Evolutionary conservation across 371 early-diverging fungal genomes (phyloP), one percentile per base, ranked within the genome.

Genomic region (Actinomortierella ambigua): DNA sequence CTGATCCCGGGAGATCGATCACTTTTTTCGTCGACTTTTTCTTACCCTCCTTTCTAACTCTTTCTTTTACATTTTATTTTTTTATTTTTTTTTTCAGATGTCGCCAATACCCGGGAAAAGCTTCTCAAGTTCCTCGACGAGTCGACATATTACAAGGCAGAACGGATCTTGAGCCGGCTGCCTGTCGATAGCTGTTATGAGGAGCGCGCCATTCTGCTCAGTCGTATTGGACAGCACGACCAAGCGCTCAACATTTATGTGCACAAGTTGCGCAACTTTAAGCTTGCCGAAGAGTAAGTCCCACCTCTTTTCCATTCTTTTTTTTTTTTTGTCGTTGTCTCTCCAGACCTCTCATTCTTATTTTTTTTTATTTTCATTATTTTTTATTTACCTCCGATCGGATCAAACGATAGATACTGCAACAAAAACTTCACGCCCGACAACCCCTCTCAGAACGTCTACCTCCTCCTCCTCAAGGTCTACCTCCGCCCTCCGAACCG

Each of bases 171-270:
- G 40, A 82, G 87, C 18, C 82, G 86, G 17, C 80, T 95, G 23
- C 95, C 94, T 7, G 82, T 85, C 44, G 89, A 91, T 68, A 86
- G 89, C 27, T 80, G 95, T 29, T 93, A 84, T 63, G 91, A 93
- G 61, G 95, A 95, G 69, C 84, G 93, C 18, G 93, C 94, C 1
- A 80, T 92, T 29, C 77, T 96, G 4, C 81, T 96, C 5, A 89
- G 93, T 63, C 83, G 92, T 42, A 85, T 98, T 57, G 88, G 90
- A 15, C 89, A 91, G 59, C 95, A 95, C 61, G 88, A 90, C 53
- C 95, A 95, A 63, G 95, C 95, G 1, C 77, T 98, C 28, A 77
- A 82, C 52, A 88, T 96, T 53, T 89, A 92, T 65, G 89, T 94
- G 5, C 89, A 90, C 69, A 88, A 89, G 57, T 83, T 96, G 18